A percentile compares a stretch with the other conserved stretches of the same genome.
Evolutionary conservation across 202 grass and related monocot species (phyloP).

Genomic region (Saccharum hybrid): DNA sequence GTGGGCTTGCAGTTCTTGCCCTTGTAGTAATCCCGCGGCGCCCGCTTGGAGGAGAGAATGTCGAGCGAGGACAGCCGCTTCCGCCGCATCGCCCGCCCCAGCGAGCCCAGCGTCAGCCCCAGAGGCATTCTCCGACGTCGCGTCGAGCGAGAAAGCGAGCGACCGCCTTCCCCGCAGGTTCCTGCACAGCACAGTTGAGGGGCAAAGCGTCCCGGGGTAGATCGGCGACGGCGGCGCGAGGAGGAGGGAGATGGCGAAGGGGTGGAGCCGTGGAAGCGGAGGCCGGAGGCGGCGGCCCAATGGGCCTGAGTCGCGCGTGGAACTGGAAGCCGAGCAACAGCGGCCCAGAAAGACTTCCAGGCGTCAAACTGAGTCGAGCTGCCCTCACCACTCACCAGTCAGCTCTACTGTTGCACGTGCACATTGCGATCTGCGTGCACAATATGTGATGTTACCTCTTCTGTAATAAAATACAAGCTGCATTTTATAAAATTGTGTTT

Average conservation of each 20-base stretch:
- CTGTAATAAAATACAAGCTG: too few relatives aligned
- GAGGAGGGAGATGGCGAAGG: too few relatives aligned
- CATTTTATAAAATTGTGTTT: too few relatives aligned
- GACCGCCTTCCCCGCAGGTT: not conserved
- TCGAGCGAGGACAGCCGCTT: constrained; percentile 75
- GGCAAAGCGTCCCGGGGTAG: not conserved
- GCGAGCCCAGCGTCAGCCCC: constrained; percentile 66
- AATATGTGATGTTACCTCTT: too few relatives aligned
- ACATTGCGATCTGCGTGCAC: too few relatives aligned
- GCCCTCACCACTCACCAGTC: too few relatives aligned
- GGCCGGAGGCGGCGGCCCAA: too few relatives aligned
- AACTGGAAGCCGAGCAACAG: not conserved
- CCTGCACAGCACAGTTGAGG: not conserved
- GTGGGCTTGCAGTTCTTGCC: constrained; percentile 99
- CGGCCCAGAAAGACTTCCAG: not conserved
- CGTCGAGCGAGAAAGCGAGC: not conserved
- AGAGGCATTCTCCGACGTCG: constrained; percentile 60
- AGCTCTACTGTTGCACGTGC: too few relatives aligned
- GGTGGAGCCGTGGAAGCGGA: too few relatives aligned
- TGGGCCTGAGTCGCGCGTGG: too few relatives aligned
- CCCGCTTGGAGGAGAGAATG: constrained; percentile 88
- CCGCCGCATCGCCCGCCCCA: constrained; percentile 78
- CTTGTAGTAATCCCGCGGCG: constrained; percentile 88
- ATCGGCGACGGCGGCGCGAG: too few relatives aligned
- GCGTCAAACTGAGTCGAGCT: too few relatives aligned